These are phyloP conservation scores for Chaetomidium leptoderma DNA, from an alignment of 495 filamentous ascomycete genomes.

Conservation along the genomic window DNA sequence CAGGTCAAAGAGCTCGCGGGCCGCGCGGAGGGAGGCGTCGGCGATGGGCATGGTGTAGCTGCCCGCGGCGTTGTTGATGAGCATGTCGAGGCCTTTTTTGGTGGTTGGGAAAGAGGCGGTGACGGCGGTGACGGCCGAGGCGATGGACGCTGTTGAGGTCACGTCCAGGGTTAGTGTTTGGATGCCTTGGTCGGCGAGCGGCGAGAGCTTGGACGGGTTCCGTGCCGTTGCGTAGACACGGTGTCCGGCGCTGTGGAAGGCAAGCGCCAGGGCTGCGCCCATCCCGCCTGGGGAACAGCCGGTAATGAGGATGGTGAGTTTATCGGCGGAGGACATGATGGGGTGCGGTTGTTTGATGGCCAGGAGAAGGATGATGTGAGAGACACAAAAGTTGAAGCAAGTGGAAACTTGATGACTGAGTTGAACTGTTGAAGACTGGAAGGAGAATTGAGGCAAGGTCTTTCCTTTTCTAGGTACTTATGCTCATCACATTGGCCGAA, in stretches of 20 bases:
- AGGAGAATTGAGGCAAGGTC: no score
- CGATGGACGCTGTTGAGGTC: constrained; percentile 39
- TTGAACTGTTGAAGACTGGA: no score
- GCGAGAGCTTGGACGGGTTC: constrained; percentile 38
- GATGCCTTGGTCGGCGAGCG: constrained; percentile 34
- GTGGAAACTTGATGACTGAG: no score
- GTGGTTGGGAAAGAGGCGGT: constrained; percentile 30
- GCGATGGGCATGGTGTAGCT: constrained; percentile 40
- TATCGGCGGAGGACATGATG: not conserved
- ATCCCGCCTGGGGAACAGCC: constrained; percentile 9
- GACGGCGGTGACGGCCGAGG: constrained; percentile 1
- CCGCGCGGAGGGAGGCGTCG: constrained; percentile 44
- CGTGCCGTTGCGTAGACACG: constrained; percentile 57
- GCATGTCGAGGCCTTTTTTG: constrained; percentile 41
- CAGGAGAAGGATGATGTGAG: no score
- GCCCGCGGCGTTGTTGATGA: constrained; percentile 56
- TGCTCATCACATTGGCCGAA: no score
- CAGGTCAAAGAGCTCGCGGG: constrained; percentile 46
- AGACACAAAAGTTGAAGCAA: no score
- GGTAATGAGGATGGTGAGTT: constrained; percentile 10
- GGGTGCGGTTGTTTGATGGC: not conserved
- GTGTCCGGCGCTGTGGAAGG: constrained; percentile 32
- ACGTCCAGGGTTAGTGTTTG: constrained; percentile 49
- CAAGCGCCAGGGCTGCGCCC: constrained; percentile 9
- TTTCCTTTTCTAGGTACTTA: no score